Base-by-base conservation (phyloP, 129 eudicot genomes). In the Pulicaria dysenterica region DNA sequence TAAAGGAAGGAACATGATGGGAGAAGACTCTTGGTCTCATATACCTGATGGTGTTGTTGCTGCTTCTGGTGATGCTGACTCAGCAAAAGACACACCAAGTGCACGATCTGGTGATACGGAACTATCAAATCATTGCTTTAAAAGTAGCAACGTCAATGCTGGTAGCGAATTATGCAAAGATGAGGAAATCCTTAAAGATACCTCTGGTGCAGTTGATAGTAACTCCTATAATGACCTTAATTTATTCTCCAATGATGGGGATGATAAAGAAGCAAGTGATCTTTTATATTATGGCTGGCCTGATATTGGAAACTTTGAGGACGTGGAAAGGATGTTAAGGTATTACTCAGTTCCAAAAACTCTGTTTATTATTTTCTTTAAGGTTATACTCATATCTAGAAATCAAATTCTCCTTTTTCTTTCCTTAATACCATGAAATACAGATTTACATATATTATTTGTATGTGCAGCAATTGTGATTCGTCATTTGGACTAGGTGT, bases 321-420 rank as follows among this genome's bases (percentile, higher is more conserved):
- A 94, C 34, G 88, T 94, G 66, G 98, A 88, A 86, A 77, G 79
- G 80, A 90, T 94, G 89, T 83, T 94, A 73, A 88, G 99, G 99
- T 94, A 79, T 68, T 19, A 13, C 69, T 45, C 64, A 59, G 16
- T 53, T 57, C 31, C 34, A 44, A 75, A 31, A 49, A 40, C 78
- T 61, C n/a, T 40, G 50, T 16, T 73, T 61, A 41, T 6, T 5
- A 62, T 73, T 34, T 45, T 24, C 37, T 24, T 3, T 15, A 9
- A 11, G 12, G 12, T 64, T 13, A 42, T 14, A 15, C 16, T 31
- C 4, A 16, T 68, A 61, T 37, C 16, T 37, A 71, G n/a, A 48
- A n/a, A 41, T 41, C 24, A 34, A 62, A 5, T 8, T 36, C 58
- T 34, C 57, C 7, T 43, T 15, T 39, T 46, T 40, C 5, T 49